Conservation (phyloP, 2,329 filamentous ascomycete genomes). For the Penicillium sp. region DNA sequence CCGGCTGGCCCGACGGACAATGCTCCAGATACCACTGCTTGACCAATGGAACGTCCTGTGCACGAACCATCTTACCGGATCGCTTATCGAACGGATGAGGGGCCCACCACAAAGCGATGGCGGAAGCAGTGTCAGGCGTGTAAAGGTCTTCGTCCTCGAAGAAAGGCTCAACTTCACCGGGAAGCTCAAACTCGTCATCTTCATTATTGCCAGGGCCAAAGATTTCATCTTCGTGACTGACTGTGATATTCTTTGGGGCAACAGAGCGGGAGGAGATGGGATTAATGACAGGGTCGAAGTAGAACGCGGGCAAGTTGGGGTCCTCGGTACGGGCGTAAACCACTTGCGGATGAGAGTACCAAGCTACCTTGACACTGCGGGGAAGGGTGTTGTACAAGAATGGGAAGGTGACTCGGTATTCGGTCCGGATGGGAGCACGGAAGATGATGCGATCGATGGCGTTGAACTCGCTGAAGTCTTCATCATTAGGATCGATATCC, state of each 20-base stretch:
- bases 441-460: constrained; percentile 99
- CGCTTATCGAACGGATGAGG: constrained; percentile 93
- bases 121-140: constrained; percentile 83
- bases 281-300: constrained; percentile 97
- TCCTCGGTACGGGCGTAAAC: constrained; percentile 90
- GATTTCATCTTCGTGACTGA: constrained; percentile 90
- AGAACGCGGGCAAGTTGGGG: constrained; percentile 87
- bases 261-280: constrained; percentile 95
- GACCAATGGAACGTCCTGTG: constrained; percentile 92
- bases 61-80: constrained; percentile 93
- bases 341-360: constrained; percentile 91
- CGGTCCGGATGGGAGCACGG: constrained; percentile 88
- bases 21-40: constrained; percentile 99
- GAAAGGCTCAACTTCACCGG: constrained; percentile 80
- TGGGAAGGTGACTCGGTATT: constrained; percentile 92
- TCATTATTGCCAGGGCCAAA: constrained; percentile 82
- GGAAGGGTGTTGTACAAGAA: constrained; percentile 96
- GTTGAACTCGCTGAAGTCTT: constrained; percentile 99
- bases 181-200: constrained; percentile 83
- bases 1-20: constrained; percentile 83
- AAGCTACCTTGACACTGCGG: constrained; percentile 86
- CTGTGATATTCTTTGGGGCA: constrained; percentile 86
- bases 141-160: constrained; percentile 85
- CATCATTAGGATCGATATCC: constrained; percentile 96
- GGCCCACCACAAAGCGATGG: constrained; percentile 96